These are phyloP conservation scores for Leishmania mexicana DNA, from an alignment of 208 protist species.

Conservation along the genomic window DNA sequence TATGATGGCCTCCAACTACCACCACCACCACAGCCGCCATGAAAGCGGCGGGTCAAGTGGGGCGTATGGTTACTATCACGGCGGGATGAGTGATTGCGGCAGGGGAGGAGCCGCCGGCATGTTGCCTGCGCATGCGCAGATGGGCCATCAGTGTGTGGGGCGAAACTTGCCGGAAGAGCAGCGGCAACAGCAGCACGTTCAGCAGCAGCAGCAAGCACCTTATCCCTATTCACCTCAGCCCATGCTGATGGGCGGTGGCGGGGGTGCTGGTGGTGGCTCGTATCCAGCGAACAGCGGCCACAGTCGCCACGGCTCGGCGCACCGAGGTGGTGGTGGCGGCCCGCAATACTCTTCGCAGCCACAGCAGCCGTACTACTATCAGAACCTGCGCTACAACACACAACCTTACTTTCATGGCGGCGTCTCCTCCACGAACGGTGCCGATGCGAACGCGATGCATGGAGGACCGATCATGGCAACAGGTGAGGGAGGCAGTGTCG, in stretches of 20 bases:
- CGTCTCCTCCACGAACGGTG: not conserved
- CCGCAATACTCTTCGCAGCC: not conserved
- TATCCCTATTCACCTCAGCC: not conserved
- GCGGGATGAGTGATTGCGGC: not conserved
- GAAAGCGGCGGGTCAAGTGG: not conserved
- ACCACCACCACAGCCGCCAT: not conserved
- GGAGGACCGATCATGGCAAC: not conserved
- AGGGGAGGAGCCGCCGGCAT: not conserved
- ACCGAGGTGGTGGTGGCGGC: not conserved
- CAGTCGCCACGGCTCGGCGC: not conserved
- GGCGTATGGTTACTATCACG: not conserved
- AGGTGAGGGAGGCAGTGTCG: not conserved
- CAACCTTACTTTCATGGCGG: not conserved
- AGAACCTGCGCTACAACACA: not conserved
- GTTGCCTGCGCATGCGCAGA: not conserved
- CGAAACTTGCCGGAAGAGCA: not conserved
- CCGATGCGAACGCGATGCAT: not conserved
- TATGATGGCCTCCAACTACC: not conserved
- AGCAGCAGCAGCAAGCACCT: conserved; percentile 9
- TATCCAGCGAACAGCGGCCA: not conserved
- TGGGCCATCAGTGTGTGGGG: not conserved
- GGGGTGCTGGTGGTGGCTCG: not conserved
- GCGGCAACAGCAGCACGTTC: conserved; percentile 4
- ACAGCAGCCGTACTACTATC: conserved; percentile 1
- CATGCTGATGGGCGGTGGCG: not conserved